phyloP scores from a whole-genome alignment of 2,329 filamentous ascomycete genomes.

The Rhytidhysteron rufulum region DNA sequence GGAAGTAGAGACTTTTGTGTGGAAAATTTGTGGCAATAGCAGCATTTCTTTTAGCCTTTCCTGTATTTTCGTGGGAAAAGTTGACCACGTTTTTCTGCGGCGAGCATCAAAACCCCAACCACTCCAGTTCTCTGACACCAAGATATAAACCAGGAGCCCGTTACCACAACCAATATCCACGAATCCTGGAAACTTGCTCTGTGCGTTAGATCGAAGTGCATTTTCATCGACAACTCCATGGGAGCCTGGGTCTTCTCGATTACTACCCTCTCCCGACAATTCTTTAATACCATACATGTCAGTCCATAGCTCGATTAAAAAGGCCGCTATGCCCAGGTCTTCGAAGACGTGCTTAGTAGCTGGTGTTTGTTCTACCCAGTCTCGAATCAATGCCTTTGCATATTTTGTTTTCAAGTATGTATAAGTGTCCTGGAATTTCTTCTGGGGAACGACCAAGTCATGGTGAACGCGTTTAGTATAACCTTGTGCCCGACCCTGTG shows the following conservation, averaged over 20 bases:
- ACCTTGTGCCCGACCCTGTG: slow-evolving; percentile 59
- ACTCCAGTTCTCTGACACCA: slow-evolving; percentile 72
- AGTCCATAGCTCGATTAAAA: slow-evolving; percentile 85
- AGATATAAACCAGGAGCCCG: slow-evolving; percentile 79
- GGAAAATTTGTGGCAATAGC: slow-evolving; percentile 54
- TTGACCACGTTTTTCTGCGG: slow-evolving; percentile 77
- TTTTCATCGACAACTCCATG: slow-evolving; percentile 1
- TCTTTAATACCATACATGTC: slow-evolving; percentile 64
- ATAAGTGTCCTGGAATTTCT: slow-evolving; percentile 78
- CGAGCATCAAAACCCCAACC: slow-evolving; percentile 94
- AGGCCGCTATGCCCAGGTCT: slow-evolving; percentile 85
- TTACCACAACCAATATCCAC: slow-evolving; percentile 97
- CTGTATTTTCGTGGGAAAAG: slow-evolving; percentile 56
- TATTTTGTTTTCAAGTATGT: slow-evolving; percentile 74
- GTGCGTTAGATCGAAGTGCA: slow-evolving; percentile 6
- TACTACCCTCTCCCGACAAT: not conserved
- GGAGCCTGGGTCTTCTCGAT: not conserved
- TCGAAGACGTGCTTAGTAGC: slow-evolving; percentile 93
- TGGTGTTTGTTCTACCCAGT: slow-evolving; percentile 84
- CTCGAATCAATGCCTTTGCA: slow-evolving; percentile 64
- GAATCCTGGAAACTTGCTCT: slow-evolving; percentile 70
- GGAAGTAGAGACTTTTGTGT: not conserved
- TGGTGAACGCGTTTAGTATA: slow-evolving; percentile 82
- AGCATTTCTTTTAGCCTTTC: slow-evolving; percentile 55
- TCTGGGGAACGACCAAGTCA: slow-evolving; percentile 74